Percentiles rank a stretch among this genome's conserved stretches.
Evolutionary conservation across 306 rosid species (phyloP).

Genomic region (Acacia confusa): DNA sequence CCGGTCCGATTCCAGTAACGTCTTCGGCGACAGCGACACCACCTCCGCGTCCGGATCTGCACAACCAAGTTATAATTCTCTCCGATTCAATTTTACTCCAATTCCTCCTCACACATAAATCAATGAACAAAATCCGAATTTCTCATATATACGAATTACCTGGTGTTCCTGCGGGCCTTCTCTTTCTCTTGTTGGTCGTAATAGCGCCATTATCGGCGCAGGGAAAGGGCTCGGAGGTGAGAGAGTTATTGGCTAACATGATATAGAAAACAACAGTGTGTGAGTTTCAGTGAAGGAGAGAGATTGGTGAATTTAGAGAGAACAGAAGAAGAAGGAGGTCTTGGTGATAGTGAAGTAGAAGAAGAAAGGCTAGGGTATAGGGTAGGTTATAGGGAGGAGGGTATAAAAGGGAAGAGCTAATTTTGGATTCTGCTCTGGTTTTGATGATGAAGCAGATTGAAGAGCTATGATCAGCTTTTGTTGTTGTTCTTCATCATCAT

Average conservation of each 20-base stretch:
- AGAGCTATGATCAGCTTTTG: constrained; percentile 53
- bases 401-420: background rate
- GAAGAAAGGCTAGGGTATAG: background rate
- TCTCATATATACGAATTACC: constrained; percentile 37
- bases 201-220: constrained; percentile 49
- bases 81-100: background rate
- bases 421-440: background rate
- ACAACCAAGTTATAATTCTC: background rate
- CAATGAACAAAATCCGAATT: background rate
- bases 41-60: constrained; percentile 99
- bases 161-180: constrained; percentile 99
- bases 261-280: background rate
- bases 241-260: constrained; percentile 74
- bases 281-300: no score
- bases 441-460: background rate
- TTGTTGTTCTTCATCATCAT: constrained; percentile 1
- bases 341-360: background rate
- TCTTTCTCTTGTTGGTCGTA: constrained; percentile 64
- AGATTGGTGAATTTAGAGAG: background rate
- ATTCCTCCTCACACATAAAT: background rate
- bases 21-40: constrained; percentile 83
- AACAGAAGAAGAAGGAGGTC: background rate
- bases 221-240: constrained; percentile 70
- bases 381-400: background rate
- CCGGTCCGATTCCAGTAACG: constrained; percentile 12